Evolutionary conservation across 176 grass and related monocot genomes (phyloP), one percentile per base, ranked within the genome.

Genomic region (Eragrostis nindensis): DNA sequence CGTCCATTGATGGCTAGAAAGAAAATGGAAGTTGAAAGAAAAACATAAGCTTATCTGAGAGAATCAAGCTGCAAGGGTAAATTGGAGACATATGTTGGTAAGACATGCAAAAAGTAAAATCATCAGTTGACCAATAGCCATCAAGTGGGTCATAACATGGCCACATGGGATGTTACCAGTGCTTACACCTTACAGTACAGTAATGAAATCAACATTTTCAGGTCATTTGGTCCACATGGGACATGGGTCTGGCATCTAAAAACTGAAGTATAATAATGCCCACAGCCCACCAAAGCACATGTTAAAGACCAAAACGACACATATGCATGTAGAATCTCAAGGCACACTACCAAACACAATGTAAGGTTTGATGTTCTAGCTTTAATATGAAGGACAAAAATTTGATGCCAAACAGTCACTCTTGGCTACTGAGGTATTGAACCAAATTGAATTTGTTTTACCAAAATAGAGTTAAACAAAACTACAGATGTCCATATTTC

Each of bases 1-100:
- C 88, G 3, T 83, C 90, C 71, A 79, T 86, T 24, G 95, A 98
- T 29, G 95, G 95, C 95, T 98, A 84, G 29, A 89, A 68, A 62
- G 6, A 77, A 68, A 62, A 84, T 18, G 41, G 25, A 74, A 66
- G 75, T 65, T 50, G 18, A 50, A 52, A 61, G 1, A 11, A 18
- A 84, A 25, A 73, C 21, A 91, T 64, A 69, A 6, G 0, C 3
- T 68, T 53, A 25, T 26, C 29, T 13, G 75, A 87, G 30, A 29
- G 41, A 39, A 75, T 74, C 30, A 68, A 60, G 24, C 25, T 57
- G 17, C 56, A 80, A 50, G 70, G 41, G 29, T 2, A 73, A 38
- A 66, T 82, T 72, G 18, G 32, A 36, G 32, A 4, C 4, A 36
- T 36, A 36, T 36, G 32, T 36, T 46, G 7, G 19, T 61, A 42